Evolutionary conservation across 2,329 filamentous ascomycete species (phyloP).

Genomic region (Fusarium sp.): DNA sequence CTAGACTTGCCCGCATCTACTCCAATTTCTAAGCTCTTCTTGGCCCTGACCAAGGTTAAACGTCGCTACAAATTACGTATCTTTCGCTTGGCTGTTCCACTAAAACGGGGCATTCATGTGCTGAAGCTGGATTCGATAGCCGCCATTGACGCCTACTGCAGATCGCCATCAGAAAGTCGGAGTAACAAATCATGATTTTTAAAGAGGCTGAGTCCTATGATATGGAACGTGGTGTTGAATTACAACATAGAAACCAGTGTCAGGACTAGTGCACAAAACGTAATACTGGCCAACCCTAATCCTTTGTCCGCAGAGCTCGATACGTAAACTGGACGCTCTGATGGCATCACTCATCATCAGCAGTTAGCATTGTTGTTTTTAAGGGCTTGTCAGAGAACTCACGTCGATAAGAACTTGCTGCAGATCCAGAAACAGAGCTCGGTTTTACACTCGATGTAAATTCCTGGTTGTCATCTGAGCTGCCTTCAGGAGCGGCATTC

Average conservation of each 20-base stretch:
- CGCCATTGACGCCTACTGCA: too few species aligned
- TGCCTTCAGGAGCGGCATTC: background rate
- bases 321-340: slow-evolving; percentile 17
- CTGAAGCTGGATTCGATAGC: too few species aligned
- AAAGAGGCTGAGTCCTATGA: background rate
- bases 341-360: background rate
- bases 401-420: slow-evolving; percentile 8
- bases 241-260: background rate
- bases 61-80: background rate
- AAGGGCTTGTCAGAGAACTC: background rate
- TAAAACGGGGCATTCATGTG: too few species aligned
- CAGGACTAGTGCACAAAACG: background rate
- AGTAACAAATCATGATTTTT: background rate
- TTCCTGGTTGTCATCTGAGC: background rate
- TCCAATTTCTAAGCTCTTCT: background rate
- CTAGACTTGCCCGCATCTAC: background rate
- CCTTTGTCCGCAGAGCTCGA: slow-evolving; percentile 3
- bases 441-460: slow-evolving; percentile 19
- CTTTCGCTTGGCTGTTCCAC: too few species aligned
- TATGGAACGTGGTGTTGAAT: too few species aligned
- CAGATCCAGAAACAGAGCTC: background rate
- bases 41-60: background rate
- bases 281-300: slow-evolving; percentile 1
- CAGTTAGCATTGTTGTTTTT: background rate
- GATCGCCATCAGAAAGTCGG: too few species aligned